Conservation (phyloP, 257 asterid genomes). For the Striga asiatica region DNA sequence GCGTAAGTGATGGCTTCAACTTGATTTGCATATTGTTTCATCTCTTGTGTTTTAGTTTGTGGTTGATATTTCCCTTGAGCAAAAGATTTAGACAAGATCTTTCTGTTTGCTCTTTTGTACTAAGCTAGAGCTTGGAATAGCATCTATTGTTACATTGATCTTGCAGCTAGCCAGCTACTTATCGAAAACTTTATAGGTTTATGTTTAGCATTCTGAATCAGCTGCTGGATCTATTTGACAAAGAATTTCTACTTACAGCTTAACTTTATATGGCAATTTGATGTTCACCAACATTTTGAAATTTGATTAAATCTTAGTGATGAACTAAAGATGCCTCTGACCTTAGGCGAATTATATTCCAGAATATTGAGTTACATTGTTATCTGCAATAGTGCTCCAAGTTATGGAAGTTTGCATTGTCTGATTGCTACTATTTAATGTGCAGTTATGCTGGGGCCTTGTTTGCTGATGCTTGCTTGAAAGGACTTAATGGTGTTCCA, state of each 20-base stretch:
- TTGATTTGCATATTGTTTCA: not conserved
- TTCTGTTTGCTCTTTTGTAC: not conserved
- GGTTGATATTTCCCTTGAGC: not conserved
- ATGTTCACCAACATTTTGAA: no score
- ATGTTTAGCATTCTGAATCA: not conserved
- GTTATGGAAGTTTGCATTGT: slow-evolving; percentile 1
- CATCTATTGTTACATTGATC: not conserved
- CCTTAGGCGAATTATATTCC: no score
- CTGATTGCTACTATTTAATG: slow-evolving; percentile 6
- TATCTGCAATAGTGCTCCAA: not conserved
- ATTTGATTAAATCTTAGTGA: no score
- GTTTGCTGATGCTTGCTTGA: slow-evolving; percentile 88
- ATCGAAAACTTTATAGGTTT: not conserved
- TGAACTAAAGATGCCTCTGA: not conserved
- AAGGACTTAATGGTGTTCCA: slow-evolving; percentile 85
- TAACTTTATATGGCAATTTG: no score
- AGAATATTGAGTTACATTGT: no score
- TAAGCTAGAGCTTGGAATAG: not conserved
- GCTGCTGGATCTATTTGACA: no score
- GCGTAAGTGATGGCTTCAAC: slow-evolving; percentile 46
- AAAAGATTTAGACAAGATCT: not conserved
- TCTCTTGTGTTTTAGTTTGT: not conserved
- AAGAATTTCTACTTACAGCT: no score
- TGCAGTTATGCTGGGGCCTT: slow-evolving; percentile 88
- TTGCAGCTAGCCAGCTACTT: not conserved